Conservation (phyloP, 495 filamentous ascomycete species). For the Lasiosphaeria miniovina region DNA sequence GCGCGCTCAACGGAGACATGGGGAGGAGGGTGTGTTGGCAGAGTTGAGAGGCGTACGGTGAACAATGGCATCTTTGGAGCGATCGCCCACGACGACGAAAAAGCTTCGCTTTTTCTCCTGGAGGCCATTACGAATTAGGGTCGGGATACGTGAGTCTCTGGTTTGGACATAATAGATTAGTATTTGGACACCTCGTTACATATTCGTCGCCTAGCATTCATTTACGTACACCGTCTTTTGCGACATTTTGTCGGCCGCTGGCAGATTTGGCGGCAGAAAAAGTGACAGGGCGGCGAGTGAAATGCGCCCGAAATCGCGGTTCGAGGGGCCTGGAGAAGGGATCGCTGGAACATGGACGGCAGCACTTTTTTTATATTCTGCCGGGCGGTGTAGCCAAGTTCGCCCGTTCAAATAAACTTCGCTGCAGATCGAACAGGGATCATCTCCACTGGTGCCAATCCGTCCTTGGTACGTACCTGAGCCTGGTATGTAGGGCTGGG, state of each 20-base stretch:
- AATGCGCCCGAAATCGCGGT: background rate
- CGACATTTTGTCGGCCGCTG: constrained; percentile 39
- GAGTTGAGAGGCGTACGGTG: constrained; percentile 42
- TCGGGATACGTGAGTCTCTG: constrained; percentile 91
- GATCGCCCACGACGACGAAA: constrained; percentile 94
- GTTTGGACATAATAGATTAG: background rate
- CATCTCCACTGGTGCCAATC: background rate
- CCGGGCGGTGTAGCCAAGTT: constrained; percentile 27
- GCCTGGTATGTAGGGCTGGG: background rate
- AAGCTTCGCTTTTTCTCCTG: constrained; percentile 98
- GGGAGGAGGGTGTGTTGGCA: background rate
- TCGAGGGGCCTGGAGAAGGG: constrained; percentile 23
- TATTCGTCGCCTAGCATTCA: background rate
- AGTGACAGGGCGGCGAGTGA: background rate
- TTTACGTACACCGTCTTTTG: constrained; percentile 58
- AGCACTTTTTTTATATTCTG: constrained; percentile 34
- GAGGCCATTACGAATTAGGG: constrained; percentile 91
- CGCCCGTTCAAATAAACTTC: background rate
- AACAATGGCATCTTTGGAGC: constrained; percentile 95
- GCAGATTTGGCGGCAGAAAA: constrained; percentile 9
- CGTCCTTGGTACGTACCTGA: background rate
- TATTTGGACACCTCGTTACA: background rate
- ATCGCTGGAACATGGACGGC: constrained; percentile 10
- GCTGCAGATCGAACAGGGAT: constrained; percentile 1
- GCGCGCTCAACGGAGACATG: too few relatives aligned